Evolutionary conservation across 2,329 filamentous ascomycete species (phyloP), one percentile per base, ranked within the genome.

Genomic region (Talaromyces atroroseus): DNA sequence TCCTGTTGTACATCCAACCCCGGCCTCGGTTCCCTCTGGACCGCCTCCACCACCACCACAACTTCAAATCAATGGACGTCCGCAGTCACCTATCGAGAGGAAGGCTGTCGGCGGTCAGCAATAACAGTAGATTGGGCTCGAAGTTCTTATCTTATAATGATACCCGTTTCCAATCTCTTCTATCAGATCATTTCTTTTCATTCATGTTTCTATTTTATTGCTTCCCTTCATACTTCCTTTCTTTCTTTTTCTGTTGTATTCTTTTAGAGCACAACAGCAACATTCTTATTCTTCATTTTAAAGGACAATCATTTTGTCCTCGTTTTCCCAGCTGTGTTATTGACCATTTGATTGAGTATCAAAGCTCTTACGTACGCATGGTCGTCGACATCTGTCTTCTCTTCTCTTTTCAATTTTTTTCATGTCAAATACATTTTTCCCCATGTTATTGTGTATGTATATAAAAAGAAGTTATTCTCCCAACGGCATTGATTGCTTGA

Each of bases 61-160:
- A 68, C 64, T 46, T 64, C 48, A 59, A 66, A 61, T 49, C 40
- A 44, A 32, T 12, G 51, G 32, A 16, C 71, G 70, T 56, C 67
- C 72, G 40, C 68, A 74, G 29, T 76, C 73, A 42, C 71, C 77
- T 24, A 74, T 82, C 58, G 75, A 71, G 62, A 77, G 81, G 55
- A 84, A 84, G 67, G 80, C 82, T 24, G 77, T 84, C 42, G 80
- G 81, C 5, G 80, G 80, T 36, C 80, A 82, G 67, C 79, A 48
- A 45, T 58, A 55, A 52, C 44, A 45, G 32, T 24, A 51, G 21
- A 14, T 24, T 58, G 36, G 42, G 16, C 40, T 32, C 48, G 29
- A 54, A 40, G 24, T 48, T 54, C 26, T 24, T 24, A 23, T 54
- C 48, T 38, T 18, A 36, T 53, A 21, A 48, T 34, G 52, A 54